These are phyloP conservation scores for Hygrocybe coccinea DNA, from an alignment of 768 basidiomycete species.

Conservation along the genomic window DNA sequence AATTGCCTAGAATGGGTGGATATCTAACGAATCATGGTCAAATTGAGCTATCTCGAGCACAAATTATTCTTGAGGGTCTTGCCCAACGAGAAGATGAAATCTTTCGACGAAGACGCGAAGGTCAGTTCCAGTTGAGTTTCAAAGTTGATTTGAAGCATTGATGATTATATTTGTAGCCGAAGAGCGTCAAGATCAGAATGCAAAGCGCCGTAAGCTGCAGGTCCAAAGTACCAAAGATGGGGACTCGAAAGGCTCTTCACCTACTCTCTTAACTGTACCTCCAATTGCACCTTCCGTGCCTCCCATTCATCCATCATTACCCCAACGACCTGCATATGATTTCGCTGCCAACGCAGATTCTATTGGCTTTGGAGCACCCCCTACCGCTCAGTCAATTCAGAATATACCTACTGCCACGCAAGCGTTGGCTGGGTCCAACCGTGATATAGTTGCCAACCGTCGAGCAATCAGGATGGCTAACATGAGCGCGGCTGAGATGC, in stretches of 20 bases:
- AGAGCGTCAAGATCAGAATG: conserved; percentile 87
- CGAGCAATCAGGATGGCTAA: conserved; percentile 92
- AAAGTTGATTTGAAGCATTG: conserved; percentile 22
- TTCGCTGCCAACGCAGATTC: conserved; percentile 76
- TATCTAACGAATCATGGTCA: conserved; percentile 92
- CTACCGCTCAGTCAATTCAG: conserved; percentile 52
- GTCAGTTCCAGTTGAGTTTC: conserved; percentile 45
- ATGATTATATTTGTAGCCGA: conserved; percentile 57
- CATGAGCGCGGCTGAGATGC: conserved; percentile 89
- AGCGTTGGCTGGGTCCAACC: conserved; percentile 81
- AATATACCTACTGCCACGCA: conserved; percentile 59
- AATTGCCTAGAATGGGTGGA: conserved; percentile 93
- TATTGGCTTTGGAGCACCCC: conserved; percentile 64
- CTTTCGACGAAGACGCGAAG: conserved; percentile 85
- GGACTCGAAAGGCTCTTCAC: conserved; percentile 43
- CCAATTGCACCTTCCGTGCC: conserved; percentile 37
- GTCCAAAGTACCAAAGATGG: conserved; percentile 39
- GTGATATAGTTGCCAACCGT: conserved; percentile 85
- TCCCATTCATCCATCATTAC: conserved; percentile 54
- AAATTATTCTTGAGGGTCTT: conserved; percentile 93
- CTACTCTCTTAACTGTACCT: conserved; percentile 44
- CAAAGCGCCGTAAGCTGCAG: conserved; percentile 78
- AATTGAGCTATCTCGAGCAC: conserved; percentile 77
- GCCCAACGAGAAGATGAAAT: conserved; percentile 95
- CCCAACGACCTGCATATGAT: conserved; percentile 58